Evolutionary conservation across 305 asterid genomes (phyloP), one percentile per base, ranked within the genome.

Genomic region (Coffea humblotiana): DNA sequence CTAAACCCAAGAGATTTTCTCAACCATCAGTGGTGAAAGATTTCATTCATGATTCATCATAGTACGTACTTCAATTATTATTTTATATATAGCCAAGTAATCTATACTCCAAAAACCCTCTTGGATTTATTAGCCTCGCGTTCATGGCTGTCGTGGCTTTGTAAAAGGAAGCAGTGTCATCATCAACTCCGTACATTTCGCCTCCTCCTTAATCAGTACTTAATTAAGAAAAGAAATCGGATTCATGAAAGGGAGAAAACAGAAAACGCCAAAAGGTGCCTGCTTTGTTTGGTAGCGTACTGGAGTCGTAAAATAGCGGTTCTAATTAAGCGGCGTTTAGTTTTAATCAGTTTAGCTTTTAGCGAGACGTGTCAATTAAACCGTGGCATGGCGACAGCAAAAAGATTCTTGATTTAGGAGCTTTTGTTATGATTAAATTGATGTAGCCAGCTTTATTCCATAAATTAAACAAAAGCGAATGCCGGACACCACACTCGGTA

Each of bases 361-460:
- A 45, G 74, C 71, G 23, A 48, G 78, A 84, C 81, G 71, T 64
- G 76, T 84, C 87, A 67, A 48, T 49, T 1, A 77, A 80, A 45
- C 76, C 35, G 9, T 40, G 43, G 43, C 43, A 68, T 11, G 66
- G 21, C 25, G 69, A 81, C 63, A 81, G 61, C 77, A 72, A 81
- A 82, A 75, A 70, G 70, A 70, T 78, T 74, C 73, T 75, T 71
- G 25, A 71, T 76, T 77, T 35, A 14, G 25, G 40, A 65, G 21
- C 48, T 64, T 63, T 48, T 19, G 35, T 51, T 40, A 27, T 40
- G 25, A 48, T 79, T 47, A 47, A 56, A 15, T 64, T 49, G 58
- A 29, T 70, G 45, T 68, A 15, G 71, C 48, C 68, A 65, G 76
- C 74, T 70, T 48, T 45, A 29, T 68, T 69, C 19, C 18, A 67